Evolutionary conservation across 2,329 filamentous ascomycete species (phyloP), one percentile per base, ranked within the genome.

Genomic region (Aspergillus intermedius): DNA sequence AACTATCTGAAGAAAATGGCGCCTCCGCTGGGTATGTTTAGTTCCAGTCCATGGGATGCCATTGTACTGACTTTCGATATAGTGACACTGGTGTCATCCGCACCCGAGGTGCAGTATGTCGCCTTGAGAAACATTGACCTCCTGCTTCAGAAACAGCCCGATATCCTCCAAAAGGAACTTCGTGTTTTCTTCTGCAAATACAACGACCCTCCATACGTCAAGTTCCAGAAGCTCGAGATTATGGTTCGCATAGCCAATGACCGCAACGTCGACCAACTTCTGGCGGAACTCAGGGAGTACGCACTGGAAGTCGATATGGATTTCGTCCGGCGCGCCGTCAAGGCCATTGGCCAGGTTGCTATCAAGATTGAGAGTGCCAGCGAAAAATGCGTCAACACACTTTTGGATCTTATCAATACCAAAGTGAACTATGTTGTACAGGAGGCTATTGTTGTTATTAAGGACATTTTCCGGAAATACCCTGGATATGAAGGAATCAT

Each of bases 111-210:
- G 35, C 93, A 98, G 72, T 98, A 98, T 66, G 93, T 98, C 48
- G 93, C 93, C 12, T 74, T 98, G 44, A 80, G 91, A 55, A 98
- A 98, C 68, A 98, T 98, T 62, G 93, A 98, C 60, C 81, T 98
- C 30, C 78, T 98, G 5, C 78, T 98, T 22, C 93, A 98, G 69
- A 93, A 94, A 59, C 91, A 96, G 69, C 90, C 93, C 9, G 91
- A 95, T 58, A 96, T 98, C 48, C 78, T 98, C 8, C 95, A 88
- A 77, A 97, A 97, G 70, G 93, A 98, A 70, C 83, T 98, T 62
- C 83, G 93, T 41, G 93, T 98, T 7, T 98, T 98, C 75, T 98
- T 98, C 75, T 98, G 93, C 84, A 98, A 98, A 74, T 98, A 98
- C 75, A 97, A 97, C 66, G 93, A 98, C 60, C 91, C 93, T 1